Base-by-base conservation (phyloP, 345 rosid genomes). In the Psidium friedrichsthalianum region DNA sequence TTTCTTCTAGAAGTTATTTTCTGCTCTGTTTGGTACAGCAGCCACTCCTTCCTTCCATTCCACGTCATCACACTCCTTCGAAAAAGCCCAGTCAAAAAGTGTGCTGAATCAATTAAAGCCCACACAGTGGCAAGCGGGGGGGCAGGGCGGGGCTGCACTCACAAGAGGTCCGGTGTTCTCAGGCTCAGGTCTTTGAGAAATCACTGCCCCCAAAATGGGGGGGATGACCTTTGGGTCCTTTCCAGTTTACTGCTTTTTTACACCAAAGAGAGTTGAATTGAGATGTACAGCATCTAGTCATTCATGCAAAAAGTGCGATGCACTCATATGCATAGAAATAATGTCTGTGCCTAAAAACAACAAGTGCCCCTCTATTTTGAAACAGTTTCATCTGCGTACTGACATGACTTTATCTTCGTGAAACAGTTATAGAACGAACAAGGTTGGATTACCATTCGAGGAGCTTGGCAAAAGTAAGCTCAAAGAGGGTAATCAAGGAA, bases 401-500 rank as follows among this genome's bases (percentile, higher is more conserved):
- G 44, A 29, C 42, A 16, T 0, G 76, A 7, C 9, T 16, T 29
- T 64, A 32, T 29, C 44, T 64, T 32, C 11, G 42, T 8, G 44
- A 64, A 32, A 64, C 40, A 20, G 76, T 64, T 8, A 4, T 16
- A 64, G 76, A 64, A 29, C 21, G 76, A 64, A 2, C 78, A 52
- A 78, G 44, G 32, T 24, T 27, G 24, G 83, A 83, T 88, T 89
- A 98, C 99, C 98, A 98, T 69, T 98, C 99, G 54, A 98, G 94
- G 87, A 94, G 90, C 92, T 93, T 96, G 53, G 94, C 92, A 87
- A 97, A 97, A 10, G 99, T 97, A 87, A 96, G 98, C 92, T 97
- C 99, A 40, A 95, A 87, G 87, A 97, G 96, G 10, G 99, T 90
- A 85, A 94, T 93, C 93, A 96, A 88, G 14, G 98, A 97, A 86